Evolutionary conservation across 768 basidiomycete species (phyloP), one percentile per base, ranked within the genome.

Genomic region (Lentinus tigrinus): DNA sequence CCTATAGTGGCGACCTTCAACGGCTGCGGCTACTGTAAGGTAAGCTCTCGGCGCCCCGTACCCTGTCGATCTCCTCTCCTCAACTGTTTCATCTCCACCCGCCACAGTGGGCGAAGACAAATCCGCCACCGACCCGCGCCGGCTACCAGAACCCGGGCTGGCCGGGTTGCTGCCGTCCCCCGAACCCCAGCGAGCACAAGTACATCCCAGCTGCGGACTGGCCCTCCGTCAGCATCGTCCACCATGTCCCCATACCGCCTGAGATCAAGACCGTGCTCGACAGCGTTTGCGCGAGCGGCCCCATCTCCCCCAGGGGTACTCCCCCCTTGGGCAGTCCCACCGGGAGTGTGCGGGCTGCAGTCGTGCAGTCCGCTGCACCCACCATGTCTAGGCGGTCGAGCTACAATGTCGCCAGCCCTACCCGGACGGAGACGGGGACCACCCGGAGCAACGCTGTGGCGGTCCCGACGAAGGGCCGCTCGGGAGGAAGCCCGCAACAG

Each of bases 1-100:
- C 52, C 17, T 27, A 31, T 52, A 91, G 89, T 93, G 64, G 84
- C 88, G 68, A 83, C 84, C 36, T 92, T 92, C 78, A 91, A 88
- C 65, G 89, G 90, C 48, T 93, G 91, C 70, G 92, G 92, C 23
- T 94, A 84, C 73, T 94, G 92, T 87, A 94, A 93, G 85, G 91
- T 92, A 58, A 42, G 72, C 70, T 64, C 58, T 63, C 56, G 62
- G 47, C 65, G 61, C 56, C 47, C 63, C 48, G 37, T 17, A 47
- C 60, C 52, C 10, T 49, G 31, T 38, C 37, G 59, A 51, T 60
- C 56, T 38, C 19, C 36, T 44, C 38, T 39, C 43, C 52, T 54
- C 31, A 62, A 51, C 39, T 64, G 66, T 65, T 70, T 68, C 67
- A 69, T 56, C 31, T 31, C 7, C 11, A 7, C 11, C 63, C 50